Base-by-base conservation (phyloP, 768 basidiomycete genomes). In the Imleria badia region DNA sequence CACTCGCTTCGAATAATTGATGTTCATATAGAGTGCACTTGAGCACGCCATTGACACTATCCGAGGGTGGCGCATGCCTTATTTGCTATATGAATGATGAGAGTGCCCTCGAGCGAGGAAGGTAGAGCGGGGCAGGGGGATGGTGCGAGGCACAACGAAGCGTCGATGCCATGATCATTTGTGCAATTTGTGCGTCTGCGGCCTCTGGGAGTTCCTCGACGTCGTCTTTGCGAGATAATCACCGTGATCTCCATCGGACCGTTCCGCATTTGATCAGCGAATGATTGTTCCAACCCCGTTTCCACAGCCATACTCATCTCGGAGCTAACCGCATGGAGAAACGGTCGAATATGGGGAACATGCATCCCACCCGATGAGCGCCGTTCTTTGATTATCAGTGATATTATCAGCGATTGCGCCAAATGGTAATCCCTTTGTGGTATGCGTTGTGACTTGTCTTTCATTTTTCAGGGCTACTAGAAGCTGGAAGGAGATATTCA, bases 231-330 rank as follows among this genome's bases (percentile, higher is more conserved):
- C 41, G 22, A 45, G 51, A 62, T 69, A 60, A 68, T 68, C 57
- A 49, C 67, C 67, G 66, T 41, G 53, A 61, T 63, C 54, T 51
- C 66, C 62, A 47, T 48, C 47, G 23, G 52, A 43, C 55, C 36
- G 48, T 62, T 59, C 62, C 59, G 41, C 35, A 52, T 54, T 52
- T 7, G 58, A 62, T 60, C 54, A 58, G 46, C 53, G 47, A 35
- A 34, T 11, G 11, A 14, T 14, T 29, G 44, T 48, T 51, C 45
- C 36, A 48, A 41, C 33, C 29, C 55, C 41, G 52, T 62, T 54
- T 44, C 35, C 42, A 52, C 29, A 46, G 23, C 40, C 35, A 42
- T 45, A 34, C 29, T 9, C 42, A n/a, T 41, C 47, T 54, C 51
- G 58, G 58, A 31, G 29, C 31, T 60, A 60, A 22, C 45, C 50